These are phyloP conservation scores for Cladorrhinum sp. DNA, from an alignment of 2,329 filamentous ascomycete genomes.

Conservation along the genomic window DNA sequence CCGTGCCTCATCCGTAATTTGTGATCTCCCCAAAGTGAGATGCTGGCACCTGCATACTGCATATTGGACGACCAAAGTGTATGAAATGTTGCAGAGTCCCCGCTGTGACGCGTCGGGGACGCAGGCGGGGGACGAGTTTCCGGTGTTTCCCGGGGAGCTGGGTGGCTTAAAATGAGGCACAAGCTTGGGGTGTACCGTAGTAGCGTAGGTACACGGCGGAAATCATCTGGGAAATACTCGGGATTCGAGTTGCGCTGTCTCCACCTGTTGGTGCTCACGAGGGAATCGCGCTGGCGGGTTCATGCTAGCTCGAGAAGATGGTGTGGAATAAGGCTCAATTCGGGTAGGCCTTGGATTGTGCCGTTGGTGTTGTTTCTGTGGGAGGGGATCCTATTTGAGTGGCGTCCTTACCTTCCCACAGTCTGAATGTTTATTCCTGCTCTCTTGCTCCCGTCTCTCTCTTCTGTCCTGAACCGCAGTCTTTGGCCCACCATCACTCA, in stretches of 20 bases:
- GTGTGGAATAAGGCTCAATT: too few relatives aligned
- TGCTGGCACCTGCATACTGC: not conserved
- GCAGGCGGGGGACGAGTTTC: too few relatives aligned
- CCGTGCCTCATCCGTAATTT: not conserved
- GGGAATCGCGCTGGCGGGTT: too few relatives aligned
- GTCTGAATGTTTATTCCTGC: not conserved
- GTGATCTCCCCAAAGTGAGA: not conserved
- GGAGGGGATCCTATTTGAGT: not conserved
- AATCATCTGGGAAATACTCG: not conserved
- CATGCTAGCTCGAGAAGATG: too few relatives aligned
- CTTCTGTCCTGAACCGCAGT: not conserved
- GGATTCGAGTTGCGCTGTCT: not conserved
- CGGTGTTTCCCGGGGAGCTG: too few relatives aligned
- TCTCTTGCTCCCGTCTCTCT: not conserved
- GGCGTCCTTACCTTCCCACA: not conserved
- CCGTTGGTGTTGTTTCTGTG: not conserved
- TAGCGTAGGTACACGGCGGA: not conserved
- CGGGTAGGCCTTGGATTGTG: too few relatives aligned
- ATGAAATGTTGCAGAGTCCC: not conserved
- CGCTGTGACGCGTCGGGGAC: not conserved
- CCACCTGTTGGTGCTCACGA: not conserved
- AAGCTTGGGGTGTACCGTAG: too few relatives aligned
- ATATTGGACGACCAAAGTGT: not conserved
- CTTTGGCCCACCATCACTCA: not conserved
- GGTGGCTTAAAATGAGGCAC: not conserved